Conservation (phyloP, 2,329 filamentous ascomycete genomes). For the Verticillium nubilum region DNA sequence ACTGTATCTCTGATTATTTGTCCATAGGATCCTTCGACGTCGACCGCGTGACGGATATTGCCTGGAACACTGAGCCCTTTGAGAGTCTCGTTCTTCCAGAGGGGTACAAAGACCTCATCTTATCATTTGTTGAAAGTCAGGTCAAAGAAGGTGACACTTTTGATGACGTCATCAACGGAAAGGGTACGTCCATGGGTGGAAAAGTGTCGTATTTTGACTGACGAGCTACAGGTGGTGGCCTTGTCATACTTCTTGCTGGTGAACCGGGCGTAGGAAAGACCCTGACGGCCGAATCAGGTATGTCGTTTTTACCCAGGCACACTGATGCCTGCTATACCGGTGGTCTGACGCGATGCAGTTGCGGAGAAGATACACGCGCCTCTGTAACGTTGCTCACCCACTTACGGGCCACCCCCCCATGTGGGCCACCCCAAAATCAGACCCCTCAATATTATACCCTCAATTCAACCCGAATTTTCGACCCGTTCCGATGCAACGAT, state of each 20-base stretch:
- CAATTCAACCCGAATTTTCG: too few species aligned
- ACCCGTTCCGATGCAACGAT: too few species aligned
- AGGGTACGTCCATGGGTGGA: slow-evolving; percentile 39
- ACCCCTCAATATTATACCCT: too few species aligned
- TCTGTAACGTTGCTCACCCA: too few species aligned
- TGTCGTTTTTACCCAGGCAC: too few species aligned
- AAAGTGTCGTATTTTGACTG: not conserved
- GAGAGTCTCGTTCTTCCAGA: slow-evolving; percentile 40
- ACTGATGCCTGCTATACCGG: too few species aligned
- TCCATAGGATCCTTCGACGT: slow-evolving; percentile 29
- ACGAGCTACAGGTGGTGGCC: not conserved
- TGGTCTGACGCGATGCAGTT: slow-evolving; percentile 14
- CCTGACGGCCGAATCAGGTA: slow-evolving; percentile 2
- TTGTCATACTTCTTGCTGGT: slow-evolving; percentile 6
- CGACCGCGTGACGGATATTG: slow-evolving; percentile 35
- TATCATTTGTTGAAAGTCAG: slow-evolving; percentile 43
- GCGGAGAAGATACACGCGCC: slow-evolving; percentile 31
- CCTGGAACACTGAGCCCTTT: slow-evolving; percentile 44
- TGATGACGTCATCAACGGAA: slow-evolving; percentile 47
- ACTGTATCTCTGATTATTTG: not conserved
- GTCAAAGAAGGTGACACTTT: slow-evolving; percentile 32
- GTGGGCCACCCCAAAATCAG: too few species aligned
- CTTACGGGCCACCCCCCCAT: too few species aligned
- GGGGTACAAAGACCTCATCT: slow-evolving; percentile 44
- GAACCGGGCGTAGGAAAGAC: slow-evolving; percentile 10